Evolutionary conservation across 495 filamentous ascomycete genomes (phyloP).

Genomic region (Podospora tetraspora): DNA sequence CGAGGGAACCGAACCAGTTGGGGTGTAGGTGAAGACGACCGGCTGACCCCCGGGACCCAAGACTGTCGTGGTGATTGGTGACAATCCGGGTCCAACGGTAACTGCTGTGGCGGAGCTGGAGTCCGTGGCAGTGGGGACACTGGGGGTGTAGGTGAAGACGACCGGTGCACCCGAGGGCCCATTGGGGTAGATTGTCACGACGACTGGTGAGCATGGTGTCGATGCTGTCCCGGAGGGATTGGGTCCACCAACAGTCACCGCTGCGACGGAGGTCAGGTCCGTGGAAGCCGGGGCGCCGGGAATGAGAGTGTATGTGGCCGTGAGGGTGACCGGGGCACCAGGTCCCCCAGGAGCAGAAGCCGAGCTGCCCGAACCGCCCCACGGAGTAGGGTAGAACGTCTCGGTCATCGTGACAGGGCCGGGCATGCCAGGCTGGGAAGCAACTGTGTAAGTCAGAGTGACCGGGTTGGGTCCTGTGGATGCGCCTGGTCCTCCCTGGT

Average conservation of each 20-base stretch:
- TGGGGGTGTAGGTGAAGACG: slow-evolving; percentile 17
- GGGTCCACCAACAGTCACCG: neutral
- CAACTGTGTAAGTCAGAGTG: neutral
- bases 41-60: slow-evolving; percentile 10
- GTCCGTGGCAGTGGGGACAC: neutral
- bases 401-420: neutral
- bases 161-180: slow-evolving; percentile 11
- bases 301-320: slow-evolving; percentile 16
- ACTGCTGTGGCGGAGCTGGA: neutral
- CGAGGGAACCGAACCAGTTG: neutral
- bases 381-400: neutral
- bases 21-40: slow-evolving; percentile 17
- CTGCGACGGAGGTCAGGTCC: neutral
- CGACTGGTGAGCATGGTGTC: slow-evolving; percentile 12
- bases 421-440: neutral
- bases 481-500: neutral
- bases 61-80: slow-evolving; percentile 13
- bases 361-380: neutral
- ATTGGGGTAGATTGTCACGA: slow-evolving; percentile 19
- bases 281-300: slow-evolving; percentile 1
- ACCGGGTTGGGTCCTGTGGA: neutral
- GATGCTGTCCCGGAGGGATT: neutral
- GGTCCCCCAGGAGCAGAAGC: neutral
- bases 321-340: neutral
- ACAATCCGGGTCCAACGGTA: neutral